A percentile compares a stretch with the other conserved stretches of the same genome.
These are phyloP conservation scores for Aphanocladium album DNA, from an alignment of 2,329 filamentous ascomycete genomes.

Conservation along the genomic window DNA sequence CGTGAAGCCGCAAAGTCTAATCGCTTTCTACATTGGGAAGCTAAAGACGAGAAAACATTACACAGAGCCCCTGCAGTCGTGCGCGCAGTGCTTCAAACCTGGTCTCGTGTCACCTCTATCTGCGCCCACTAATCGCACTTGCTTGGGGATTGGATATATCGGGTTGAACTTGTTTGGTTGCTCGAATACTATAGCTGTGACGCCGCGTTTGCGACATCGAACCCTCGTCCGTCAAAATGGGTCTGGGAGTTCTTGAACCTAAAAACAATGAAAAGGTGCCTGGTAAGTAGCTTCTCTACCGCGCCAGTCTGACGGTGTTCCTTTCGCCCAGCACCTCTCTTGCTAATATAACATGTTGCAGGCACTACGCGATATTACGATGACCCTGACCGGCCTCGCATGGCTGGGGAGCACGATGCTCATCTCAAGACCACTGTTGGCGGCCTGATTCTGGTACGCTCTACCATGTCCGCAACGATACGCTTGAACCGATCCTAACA, in stretches of 20 bases:
- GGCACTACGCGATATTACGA: constrained; percentile 63
- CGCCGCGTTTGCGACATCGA: background rate
- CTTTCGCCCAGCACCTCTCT: background rate
- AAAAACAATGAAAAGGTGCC: constrained; percentile 64
- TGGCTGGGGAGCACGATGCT: constrained; percentile 30
- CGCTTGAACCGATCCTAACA: background rate
- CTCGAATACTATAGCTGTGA: background rate
- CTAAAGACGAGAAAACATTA: background rate
- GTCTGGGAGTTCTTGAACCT: constrained; percentile 68
- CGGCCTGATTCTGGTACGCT: constrained; percentile 69
- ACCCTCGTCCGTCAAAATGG: constrained; percentile 25
- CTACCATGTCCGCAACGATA: background rate
- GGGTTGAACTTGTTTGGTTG: background rate
- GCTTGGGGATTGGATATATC: background rate
- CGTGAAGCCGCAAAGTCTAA: background rate
- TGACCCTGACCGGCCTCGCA: constrained; percentile 46
- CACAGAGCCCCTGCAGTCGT: background rate
- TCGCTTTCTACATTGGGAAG: background rate
- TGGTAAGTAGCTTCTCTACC: constrained; percentile 44
- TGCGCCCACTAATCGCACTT: background rate
- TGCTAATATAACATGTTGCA: constrained; percentile 20
- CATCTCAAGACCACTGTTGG: constrained; percentile 68
- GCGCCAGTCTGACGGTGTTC: background rate
- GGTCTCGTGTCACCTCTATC: background rate
- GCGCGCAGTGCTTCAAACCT: background rate